These are phyloP conservation scores for Candida krabiensis DNA, from an alignment of 805 yeast genomes.

Conservation along the genomic window DNA sequence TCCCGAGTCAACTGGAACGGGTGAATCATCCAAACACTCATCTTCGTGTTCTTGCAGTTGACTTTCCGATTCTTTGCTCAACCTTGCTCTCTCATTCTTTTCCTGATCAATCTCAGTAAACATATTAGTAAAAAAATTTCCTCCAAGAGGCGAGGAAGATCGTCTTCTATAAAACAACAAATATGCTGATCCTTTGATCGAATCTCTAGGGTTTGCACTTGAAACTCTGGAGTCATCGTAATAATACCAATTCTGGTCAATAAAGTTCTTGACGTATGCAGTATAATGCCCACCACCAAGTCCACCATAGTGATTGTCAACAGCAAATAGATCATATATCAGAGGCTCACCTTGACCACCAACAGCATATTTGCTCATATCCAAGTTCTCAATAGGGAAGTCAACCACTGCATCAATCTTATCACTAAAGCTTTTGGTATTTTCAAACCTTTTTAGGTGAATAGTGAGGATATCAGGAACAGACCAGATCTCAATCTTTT, in stretches of 20 bases:
- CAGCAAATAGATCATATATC: conserved; percentile 86
- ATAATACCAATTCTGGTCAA: conserved; percentile 82
- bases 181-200: conserved; percentile 80
- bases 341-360: conserved; percentile 35
- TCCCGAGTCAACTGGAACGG: conserved; percentile 2
- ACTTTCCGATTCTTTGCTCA: background rate
- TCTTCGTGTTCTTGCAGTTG: conserved; percentile 4
- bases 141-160: conserved; percentile 44
- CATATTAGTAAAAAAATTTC: conserved; percentile 41
- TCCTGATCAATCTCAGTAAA: conserved; percentile 38
- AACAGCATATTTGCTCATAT: conserved; percentile 60
- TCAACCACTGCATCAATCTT: conserved; percentile 83
- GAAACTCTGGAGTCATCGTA: conserved; percentile 83
- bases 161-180: conserved; percentile 76
- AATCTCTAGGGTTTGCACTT: conserved; percentile 54
- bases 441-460: conserved; percentile 88
- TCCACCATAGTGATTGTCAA: conserved; percentile 95
- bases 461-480: conserved; percentile 88
- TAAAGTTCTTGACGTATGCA: conserved; percentile 77
- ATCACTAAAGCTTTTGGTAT: conserved; percentile 80
- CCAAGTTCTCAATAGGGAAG: conserved; percentile 83
- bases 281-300: conserved; percentile 98
- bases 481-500: conserved; percentile 89
- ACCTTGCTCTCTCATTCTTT: conserved; percentile 7
- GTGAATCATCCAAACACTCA: conserved; percentile 7